Evolutionary conservation across 2,329 filamentous ascomycete species (phyloP).

Genomic region (Sporothrix brasiliensis): DNA sequence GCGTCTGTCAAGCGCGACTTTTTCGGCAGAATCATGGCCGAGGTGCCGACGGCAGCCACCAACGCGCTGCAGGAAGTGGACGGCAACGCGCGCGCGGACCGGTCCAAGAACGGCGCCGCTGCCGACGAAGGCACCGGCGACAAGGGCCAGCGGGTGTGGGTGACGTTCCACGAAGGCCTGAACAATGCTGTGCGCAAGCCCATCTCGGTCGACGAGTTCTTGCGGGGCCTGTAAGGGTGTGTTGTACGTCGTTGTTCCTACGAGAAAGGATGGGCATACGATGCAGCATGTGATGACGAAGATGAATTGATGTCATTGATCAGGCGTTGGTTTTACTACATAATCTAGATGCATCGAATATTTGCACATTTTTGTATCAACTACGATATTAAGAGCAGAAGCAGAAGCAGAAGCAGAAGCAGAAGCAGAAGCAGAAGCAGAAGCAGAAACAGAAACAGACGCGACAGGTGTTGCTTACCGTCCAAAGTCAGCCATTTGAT

Average conservation of each 20-base stretch:
- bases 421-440: too few relatives aligned
- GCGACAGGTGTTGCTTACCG: too few relatives aligned
- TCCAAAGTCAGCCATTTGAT: too few relatives aligned
- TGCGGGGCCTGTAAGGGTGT: constrained; percentile 62
- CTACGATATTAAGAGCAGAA: too few relatives aligned
- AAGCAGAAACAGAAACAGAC: too few relatives aligned
- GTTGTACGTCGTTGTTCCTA: too few relatives aligned
- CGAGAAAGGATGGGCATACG: background rate
- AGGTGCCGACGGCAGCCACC: constrained; percentile 39
- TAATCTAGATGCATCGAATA: too few relatives aligned
- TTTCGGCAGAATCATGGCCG: constrained; percentile 72
- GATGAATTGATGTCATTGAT: background rate
- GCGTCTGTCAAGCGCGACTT: constrained; percentile 72
- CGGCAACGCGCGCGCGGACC: constrained; percentile 41
- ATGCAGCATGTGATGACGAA: background rate
- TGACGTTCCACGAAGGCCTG: constrained; percentile 85
- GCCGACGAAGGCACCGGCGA: constrained; percentile 38
- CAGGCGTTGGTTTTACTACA: background rate
- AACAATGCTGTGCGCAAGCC: constrained; percentile 92
- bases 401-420: too few relatives aligned
- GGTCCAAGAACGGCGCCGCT: constrained; percentile 31
- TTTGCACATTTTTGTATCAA: too few relatives aligned
- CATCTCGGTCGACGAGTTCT: constrained; percentile 76
- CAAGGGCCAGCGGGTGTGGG: constrained; percentile 70
- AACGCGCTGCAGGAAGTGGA: constrained; percentile 44